Base-by-base conservation (phyloP, 1,284 basidiomycete genomes). In the Sporisorium iseilematis-ciliati region DNA sequence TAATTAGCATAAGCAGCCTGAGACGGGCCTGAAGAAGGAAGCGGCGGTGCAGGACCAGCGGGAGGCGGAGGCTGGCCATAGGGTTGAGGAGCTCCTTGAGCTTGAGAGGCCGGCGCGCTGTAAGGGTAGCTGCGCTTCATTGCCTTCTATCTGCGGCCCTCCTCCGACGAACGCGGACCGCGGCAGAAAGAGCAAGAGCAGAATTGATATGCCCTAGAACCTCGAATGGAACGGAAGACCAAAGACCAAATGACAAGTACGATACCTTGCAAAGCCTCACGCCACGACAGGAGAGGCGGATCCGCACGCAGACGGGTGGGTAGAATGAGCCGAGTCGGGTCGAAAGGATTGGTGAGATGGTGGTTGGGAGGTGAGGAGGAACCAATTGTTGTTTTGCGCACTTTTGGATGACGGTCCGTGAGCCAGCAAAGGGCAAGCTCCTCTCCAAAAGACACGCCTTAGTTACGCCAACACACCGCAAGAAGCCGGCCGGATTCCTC, bases 1-100 rank as follows among this genome's bases (percentile, higher is more conserved):
- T 81, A 81, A n/a, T 77, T 79, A 29, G 77, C 63, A 46, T 78
- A 81, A 25, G 77, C 61, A 12, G 60, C 42, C 23, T 53, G 59
- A 26, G 61, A 35, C 16, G 60, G 62, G 18, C 64, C 60, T 0
- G 66, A 70, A 16, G 62, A 29, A 43, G 69, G 62, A 12, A 71
- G 55, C 18, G 72, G 65, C 12, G 75, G 73, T 16, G 68, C 73
- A 25, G 73, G 64, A 25, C 64, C 64, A 57, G 59, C 65, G 45
- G 73, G 67, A 7, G 57, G 64, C n/a, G 69, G 69, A 40, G 71
- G 71, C 43, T 69, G 65, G 4, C 57, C 71, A 26, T 64, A 65
- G 3, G 57, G 20, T 23, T 53, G 57, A 49, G 66, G 58, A 7
- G 49, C 43, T 10, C 61, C 67, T 33, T 59, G 59, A 51, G 57